Conservation (phyloP, 345 rosid genomes). For the Physaria fendleri region DNA sequence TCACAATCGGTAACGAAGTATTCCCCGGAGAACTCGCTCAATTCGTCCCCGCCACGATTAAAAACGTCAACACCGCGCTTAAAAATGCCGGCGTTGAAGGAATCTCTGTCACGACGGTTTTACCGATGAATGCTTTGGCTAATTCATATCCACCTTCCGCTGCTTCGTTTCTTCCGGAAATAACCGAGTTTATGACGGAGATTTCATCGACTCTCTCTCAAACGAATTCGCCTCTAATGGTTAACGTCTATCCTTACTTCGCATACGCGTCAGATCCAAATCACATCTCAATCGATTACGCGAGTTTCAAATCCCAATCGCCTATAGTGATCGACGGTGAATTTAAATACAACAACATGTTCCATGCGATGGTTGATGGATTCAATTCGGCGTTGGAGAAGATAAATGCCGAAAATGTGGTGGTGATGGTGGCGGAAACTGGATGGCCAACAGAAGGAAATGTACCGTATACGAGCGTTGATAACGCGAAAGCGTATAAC, state of each 20-base stretch:
- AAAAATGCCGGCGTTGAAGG: not conserved
- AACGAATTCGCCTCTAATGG: conserved; percentile 28
- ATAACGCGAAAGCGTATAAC: conserved; percentile 17
- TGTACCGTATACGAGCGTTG: conserved; percentile 5
- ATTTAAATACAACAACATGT: conserved; percentile 27
- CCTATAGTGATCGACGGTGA: conserved; percentile 23
- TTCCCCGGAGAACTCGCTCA: conserved; percentile 22
- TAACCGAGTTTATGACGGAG: conserved; percentile 7
- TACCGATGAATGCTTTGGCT: conserved; percentile 1
- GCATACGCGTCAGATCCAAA: conserved; percentile 29
- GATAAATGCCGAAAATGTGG: conserved; percentile 1
- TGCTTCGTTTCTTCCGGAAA: conserved; percentile 13
- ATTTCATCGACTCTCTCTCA: conserved; percentile 8
- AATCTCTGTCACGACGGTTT: conserved; percentile 26
- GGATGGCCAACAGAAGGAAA: conserved; percentile 20
- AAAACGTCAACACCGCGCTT: conserved; percentile 19
- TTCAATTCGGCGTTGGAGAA: conserved; percentile 25
- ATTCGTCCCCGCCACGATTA: conserved; percentile 24
- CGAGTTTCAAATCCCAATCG: conserved; percentile 3
- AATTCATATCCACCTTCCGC: conserved; percentile 35
- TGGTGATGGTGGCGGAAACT: conserved; percentile 15
- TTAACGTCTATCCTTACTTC: conserved; percentile 40
- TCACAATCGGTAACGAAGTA: conserved; percentile 36
- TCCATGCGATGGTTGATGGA: conserved; percentile 35
- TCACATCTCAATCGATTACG: conserved; percentile 28